phyloP scores from a whole-genome alignment of 192 early-diverging fungal genomes.

The Gryganskiella cystojenkinii region DNA sequence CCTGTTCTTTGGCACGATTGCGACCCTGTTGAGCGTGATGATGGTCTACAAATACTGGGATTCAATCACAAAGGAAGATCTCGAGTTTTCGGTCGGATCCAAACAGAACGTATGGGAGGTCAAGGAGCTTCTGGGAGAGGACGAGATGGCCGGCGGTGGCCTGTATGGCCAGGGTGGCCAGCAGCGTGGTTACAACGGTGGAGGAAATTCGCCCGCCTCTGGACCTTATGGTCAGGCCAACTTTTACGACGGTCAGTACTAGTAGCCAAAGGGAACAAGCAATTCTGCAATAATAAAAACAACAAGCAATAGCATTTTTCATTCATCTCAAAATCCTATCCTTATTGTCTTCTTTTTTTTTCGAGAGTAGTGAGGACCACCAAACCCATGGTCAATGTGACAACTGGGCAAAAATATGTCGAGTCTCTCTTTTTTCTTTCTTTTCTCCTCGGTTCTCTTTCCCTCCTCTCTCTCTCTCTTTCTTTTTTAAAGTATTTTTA shows the following conservation, averaged over 20 bases:
- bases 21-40: constrained; percentile 93
- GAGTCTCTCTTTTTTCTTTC: not conserved
- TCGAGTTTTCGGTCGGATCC: constrained; percentile 88
- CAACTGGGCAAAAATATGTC: not conserved
- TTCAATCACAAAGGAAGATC: constrained; percentile 97
- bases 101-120: constrained; percentile 87
- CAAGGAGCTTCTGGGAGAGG: constrained; percentile 73
- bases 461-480: not conserved
- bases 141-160: constrained; percentile 54
- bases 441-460: not conserved
- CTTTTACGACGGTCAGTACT: constrained; percentile 32
- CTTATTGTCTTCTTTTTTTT: no score
- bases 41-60: constrained; percentile 99
- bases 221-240: constrained; percentile 40
- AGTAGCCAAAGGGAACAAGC: not conserved
- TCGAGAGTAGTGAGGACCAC: no score
- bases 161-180: constrained; percentile 27
- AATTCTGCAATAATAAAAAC: not conserved
- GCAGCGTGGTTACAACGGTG: constrained; percentile 12
- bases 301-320: not conserved
- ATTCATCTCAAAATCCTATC: no score
- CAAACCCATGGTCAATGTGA: no score
- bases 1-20: constrained; percentile 95
- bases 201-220: constrained; percentile 2
- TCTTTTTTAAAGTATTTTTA: not conserved